A percentile compares a stretch with the other conserved stretches of the same genome.
Evolutionary conservation across 805 yeast genomes (phyloP).

Genomic region (Candida silvatica): DNA sequence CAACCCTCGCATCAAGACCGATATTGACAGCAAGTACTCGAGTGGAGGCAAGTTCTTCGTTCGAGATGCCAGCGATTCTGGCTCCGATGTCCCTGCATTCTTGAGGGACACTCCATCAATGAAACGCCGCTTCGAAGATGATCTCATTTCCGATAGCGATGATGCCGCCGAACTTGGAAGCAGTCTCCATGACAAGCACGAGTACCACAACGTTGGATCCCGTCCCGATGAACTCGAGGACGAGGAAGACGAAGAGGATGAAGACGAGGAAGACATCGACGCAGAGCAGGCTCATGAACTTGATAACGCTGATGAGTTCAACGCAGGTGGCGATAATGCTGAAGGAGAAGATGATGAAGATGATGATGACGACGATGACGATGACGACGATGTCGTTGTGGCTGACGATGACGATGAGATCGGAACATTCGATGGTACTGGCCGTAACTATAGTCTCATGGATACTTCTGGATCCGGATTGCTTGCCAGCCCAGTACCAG

Average conservation of each 20-base stretch:
- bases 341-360: constrained; percentile 10
- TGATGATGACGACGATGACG: constrained; percentile 16
- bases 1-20: constrained; percentile 68
- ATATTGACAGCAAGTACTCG: constrained; percentile 78
- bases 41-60: constrained; percentile 88
- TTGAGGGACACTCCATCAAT: constrained; percentile 1
- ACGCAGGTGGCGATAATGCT: constrained; percentile 4
- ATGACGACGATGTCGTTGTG: constrained; percentile 12
- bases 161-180: constrained; percentile 9
- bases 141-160: constrained; percentile 23
- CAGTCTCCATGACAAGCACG: too few species aligned
- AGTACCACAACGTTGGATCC: too few species aligned
- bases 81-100: constrained; percentile 5
- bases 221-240: not conserved
- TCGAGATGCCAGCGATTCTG: constrained; percentile 7
- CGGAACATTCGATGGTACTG: constrained; percentile 3
- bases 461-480: not conserved
- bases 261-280: constrained; percentile 14
- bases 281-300: constrained; percentile 14
- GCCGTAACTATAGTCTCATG: not conserved
- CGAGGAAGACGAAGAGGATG: constrained; percentile 8
- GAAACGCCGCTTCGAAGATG: constrained; percentile 5
- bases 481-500: constrained; percentile 2
- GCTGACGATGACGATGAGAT: constrained; percentile 5
- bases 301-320: constrained; percentile 17